Evolutionary conservation across 2,329 filamentous ascomycete species (phyloP).

Genomic region (Colletotrichum karsti): DNA sequence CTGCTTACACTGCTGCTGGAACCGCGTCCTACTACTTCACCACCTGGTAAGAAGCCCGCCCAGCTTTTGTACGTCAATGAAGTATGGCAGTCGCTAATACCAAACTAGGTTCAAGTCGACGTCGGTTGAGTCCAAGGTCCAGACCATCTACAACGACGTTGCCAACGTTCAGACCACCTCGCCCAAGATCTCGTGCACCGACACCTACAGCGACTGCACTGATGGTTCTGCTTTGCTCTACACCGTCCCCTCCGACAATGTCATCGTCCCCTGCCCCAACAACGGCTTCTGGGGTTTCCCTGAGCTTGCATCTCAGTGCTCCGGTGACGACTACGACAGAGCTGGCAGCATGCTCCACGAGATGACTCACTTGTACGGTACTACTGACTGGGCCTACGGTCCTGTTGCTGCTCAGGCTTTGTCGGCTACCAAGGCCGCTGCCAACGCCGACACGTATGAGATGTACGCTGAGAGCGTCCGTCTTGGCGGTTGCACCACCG

Average conservation of each 20-base stretch:
- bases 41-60: constrained; percentile 2
- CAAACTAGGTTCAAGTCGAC: constrained; percentile 27
- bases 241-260: constrained; percentile 24
- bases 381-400: constrained; percentile 19
- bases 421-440: constrained; percentile 17
- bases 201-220: constrained; percentile 19
- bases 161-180: constrained; percentile 21
- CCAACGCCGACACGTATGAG: constrained; percentile 27
- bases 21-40: constrained; percentile 14
- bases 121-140: constrained; percentile 17
- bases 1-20: constrained; percentile 17
- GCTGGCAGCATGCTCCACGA: constrained; percentile 24
- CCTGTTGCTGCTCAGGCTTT: constrained; percentile 14
- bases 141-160: constrained; percentile 21
- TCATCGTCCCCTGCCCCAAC: constrained; percentile 27
- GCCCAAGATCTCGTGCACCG: constrained; percentile 24
- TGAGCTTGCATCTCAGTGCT: constrained; percentile 13
- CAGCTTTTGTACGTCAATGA: too few relatives aligned
- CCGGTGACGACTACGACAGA: constrained; percentile 23
- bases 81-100: too few relatives aligned
- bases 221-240: constrained; percentile 25
- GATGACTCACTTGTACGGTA: constrained; percentile 26
- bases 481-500: constrained; percentile 24
- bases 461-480: constrained; percentile 27
- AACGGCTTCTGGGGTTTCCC: constrained; percentile 28